Percentiles rank a stretch among this genome's conserved stretches.
Conservation (phyloP, 441 rosid species). For the Aquilaria agallochum region DNA sequence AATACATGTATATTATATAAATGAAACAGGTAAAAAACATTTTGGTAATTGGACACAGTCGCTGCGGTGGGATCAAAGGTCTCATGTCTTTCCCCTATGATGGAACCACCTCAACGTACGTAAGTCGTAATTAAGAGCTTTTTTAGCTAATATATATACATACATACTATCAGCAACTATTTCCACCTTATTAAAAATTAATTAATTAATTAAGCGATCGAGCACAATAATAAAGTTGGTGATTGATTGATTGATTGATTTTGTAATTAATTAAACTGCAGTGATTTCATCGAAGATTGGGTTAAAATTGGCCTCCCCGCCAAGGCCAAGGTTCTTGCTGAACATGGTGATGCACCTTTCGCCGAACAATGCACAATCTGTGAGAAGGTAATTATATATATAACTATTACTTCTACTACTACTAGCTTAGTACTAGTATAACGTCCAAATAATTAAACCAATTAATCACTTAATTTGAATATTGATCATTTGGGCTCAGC, state of each 20-base stretch:
- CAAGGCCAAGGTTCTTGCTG: conserved; percentile 63
- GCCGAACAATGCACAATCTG: conserved; percentile 56
- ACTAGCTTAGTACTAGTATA: neutral
- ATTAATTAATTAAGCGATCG: too few species aligned
- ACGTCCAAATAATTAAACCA: too few species aligned
- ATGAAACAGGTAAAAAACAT: conserved; percentile 65
- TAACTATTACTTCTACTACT: neutral
- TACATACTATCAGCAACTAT: too few species aligned
- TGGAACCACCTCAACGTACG: conserved; percentile 74
- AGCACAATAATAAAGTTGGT: too few species aligned
- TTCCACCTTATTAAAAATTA: too few species aligned
- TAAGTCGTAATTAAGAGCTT: neutral
- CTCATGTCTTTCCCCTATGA: conserved; percentile 92
- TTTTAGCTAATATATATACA: too few species aligned
- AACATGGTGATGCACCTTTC: conserved; percentile 28
- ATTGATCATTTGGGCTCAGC: too few species aligned
- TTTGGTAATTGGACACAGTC: conserved; percentile 92
- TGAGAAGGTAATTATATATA: conserved; percentile 51
- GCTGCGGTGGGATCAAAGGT: conserved; percentile 98
- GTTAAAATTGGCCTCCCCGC: conserved; percentile 79
- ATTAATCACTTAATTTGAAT: too few species aligned
- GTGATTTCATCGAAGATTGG: conserved; percentile 99
- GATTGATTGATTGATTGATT: too few species aligned
- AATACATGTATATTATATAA: neutral
- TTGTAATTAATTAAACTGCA: conserved; percentile 20